Evolutionary conservation across 305 asterid species (phyloP).

Genomic region (Andrographis paniculata): DNA sequence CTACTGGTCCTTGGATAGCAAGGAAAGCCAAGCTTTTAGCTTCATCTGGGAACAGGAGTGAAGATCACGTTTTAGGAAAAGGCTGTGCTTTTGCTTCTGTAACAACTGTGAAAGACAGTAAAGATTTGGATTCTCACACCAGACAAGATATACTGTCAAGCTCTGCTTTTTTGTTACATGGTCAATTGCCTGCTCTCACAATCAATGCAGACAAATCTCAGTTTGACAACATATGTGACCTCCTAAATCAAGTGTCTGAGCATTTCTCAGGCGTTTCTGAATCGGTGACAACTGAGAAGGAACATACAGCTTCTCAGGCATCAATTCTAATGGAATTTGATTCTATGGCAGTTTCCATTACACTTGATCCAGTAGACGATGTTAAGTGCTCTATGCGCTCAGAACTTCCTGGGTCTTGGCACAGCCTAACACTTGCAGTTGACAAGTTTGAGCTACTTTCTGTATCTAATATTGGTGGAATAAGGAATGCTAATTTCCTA

Average conservation of each 20-base stretch:
- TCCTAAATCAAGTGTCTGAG: slow-evolving; percentile 46
- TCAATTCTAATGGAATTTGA: slow-evolving; percentile 70
- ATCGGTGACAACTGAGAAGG: slow-evolving; percentile 30
- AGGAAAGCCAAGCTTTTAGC: slow-evolving; percentile 74
- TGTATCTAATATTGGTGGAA: slow-evolving; percentile 77
- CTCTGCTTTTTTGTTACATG: slow-evolving; percentile 64
- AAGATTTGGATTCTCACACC: slow-evolving; percentile 41
- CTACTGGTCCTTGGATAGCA: slow-evolving; percentile 80
- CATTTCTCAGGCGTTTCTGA: slow-evolving; percentile 40
- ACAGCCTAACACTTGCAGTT: slow-evolving; percentile 51
- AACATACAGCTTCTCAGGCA: slow-evolving; percentile 42
- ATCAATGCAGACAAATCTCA: slow-evolving; percentile 43
- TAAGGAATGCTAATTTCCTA: slow-evolving; percentile 52
- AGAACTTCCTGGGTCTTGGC: slow-evolving; percentile 95
- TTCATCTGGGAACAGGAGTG: slow-evolving; percentile 55
- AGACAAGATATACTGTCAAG: slow-evolving; percentile 65
- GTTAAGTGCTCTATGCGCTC: slow-evolving; percentile 37
- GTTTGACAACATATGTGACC: slow-evolving; percentile 41
- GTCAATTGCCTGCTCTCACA: slow-evolving; percentile 47
- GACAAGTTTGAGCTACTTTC: slow-evolving; percentile 63
- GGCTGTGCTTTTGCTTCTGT: slow-evolving; percentile 75
- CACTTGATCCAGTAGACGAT: slow-evolving; percentile 37
- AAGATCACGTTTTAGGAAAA: slow-evolving; percentile 45
- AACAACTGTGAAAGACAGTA: slow-evolving; percentile 57
- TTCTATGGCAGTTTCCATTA: slow-evolving; percentile 41